These are phyloP conservation scores for Epichloe bromicola DNA, from an alignment of 2,329 filamentous ascomycete genomes.

Conservation along the genomic window DNA sequence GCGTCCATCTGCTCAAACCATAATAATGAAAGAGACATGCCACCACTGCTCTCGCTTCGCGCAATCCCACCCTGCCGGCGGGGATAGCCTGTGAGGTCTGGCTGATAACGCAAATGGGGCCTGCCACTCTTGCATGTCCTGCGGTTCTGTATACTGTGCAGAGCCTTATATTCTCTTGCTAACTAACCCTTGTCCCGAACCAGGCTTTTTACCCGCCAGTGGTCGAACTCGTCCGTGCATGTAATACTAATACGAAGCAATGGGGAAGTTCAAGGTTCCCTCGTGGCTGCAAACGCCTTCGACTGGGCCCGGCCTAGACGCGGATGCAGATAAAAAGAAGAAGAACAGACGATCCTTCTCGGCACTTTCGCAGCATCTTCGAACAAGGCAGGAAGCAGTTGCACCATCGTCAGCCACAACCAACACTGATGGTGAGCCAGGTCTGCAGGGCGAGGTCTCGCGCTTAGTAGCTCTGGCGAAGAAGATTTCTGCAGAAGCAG, in stretches of 20 bases:
- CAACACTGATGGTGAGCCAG: background rate
- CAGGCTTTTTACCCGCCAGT: background rate
- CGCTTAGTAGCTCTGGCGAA: constrained; percentile 32
- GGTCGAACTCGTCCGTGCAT: background rate
- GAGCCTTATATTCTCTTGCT: background rate
- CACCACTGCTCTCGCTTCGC: background rate
- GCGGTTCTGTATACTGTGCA: background rate
- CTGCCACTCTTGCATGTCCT: background rate
- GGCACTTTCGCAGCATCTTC: constrained; percentile 13
- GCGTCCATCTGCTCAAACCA: background rate
- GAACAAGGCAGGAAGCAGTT: constrained; percentile 10
- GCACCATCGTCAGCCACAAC: background rate
- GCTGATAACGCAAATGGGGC: background rate
- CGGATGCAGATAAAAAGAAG: constrained; percentile 20
- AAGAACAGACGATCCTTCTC: constrained; percentile 21
- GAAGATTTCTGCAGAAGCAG: constrained; percentile 34
- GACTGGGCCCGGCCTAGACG: constrained; percentile 7
- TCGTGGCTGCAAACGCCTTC: constrained; percentile 20
- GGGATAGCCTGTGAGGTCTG: background rate
- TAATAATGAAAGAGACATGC: background rate
- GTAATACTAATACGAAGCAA: constrained; percentile 6
- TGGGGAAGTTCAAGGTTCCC: constrained; percentile 22
- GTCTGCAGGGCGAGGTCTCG: constrained; percentile 14
- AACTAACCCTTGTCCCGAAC: background rate
- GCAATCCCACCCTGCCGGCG: background rate